Evolutionary conservation across 2,329 filamentous ascomycete species (phyloP), one percentile per base, ranked within the genome.

Genomic region (Microsporum ferrugineum): DNA sequence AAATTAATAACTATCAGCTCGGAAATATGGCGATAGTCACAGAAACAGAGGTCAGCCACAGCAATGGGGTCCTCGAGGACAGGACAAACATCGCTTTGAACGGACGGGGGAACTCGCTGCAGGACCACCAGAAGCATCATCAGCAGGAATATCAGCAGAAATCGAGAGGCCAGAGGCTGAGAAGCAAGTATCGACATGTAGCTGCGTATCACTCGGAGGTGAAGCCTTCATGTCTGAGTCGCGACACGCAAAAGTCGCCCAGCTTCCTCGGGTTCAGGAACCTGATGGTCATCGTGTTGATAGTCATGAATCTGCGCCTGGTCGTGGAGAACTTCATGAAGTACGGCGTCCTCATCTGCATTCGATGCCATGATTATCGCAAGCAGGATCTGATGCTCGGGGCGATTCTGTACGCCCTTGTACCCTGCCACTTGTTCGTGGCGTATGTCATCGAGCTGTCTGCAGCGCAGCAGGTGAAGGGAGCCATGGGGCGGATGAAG

Each of bases 261-360:
- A 96, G 89, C 72, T 97, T 96, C 71, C 77, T 96, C 14, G 94
- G 94, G 0, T 97, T 99, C 71, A 82, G 92, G 63, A 99, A 99
- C 72, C 82, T 99, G 65, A 96, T 96, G 89, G 88, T 96, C 43
- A 86, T 97, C 69, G 89, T 96, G 41, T 77, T 96, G 63, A 85
- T 97, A 69, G 90, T 92, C 57, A 94, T 91, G 69, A 99, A 99
- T 72, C 76, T 99, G 58, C 86, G 94, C 65, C 80, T 99, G 69
- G 89, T 97, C 78, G 91, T 99, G 70, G 94, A 97, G 75, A 99
- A 99, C 71, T 89, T 92, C 67, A 89, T 92, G 79, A 96, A 96
- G 88, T 99, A 99, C 71, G 94, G 94, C 60, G 90, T 97, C 62
- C 80, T 97, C 62, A 95, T 99, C 66, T 96, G 92, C 71, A 79